A percentile compares a stretch with the other conserved stretches of the same genome.
Conservation (phyloP, 306 rosid genomes). For the Dryas octopetala region DNA sequence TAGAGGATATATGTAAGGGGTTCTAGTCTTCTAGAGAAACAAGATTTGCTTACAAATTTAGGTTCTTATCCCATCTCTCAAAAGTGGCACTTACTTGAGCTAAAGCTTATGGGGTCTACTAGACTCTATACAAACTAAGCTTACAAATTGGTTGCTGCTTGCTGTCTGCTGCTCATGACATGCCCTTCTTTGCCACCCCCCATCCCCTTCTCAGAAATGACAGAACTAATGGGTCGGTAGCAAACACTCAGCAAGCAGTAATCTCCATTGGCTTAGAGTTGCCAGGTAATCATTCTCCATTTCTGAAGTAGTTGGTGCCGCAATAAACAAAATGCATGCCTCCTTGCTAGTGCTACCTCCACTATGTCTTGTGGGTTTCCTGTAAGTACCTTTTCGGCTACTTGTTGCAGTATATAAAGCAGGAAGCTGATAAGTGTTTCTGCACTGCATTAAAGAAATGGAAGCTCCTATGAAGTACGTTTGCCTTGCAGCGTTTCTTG, state of each 20-base stretch:
- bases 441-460: slow-evolving; percentile 7
- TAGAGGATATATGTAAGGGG: background rate
- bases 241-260: background rate
- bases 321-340: slow-evolving; percentile 3
- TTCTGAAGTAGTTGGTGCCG: slow-evolving; percentile 23
- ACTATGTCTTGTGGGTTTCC: slow-evolving; percentile 25
- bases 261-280: background rate
- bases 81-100: background rate
- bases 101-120: background rate
- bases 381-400: slow-evolving; percentile 11
- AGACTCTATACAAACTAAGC: background rate
- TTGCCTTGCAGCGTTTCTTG: slow-evolving; percentile 23
- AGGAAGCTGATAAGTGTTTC: background rate
- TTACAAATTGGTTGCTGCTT: background rate
- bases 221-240: background rate
- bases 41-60: too few relatives aligned
- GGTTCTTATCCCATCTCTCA: too few relatives aligned
- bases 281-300: slow-evolving; percentile 15
- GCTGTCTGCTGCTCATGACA: slow-evolving; percentile 7
- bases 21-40: too few relatives aligned
- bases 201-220: background rate
- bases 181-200: background rate
- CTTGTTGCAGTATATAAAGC: slow-evolving; percentile 28
- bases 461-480: slow-evolving; percentile 33
- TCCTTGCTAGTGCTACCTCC: slow-evolving; percentile 38